phyloP scores from a whole-genome alignment of 1,139 yeast species.

The Diutina scorzettiae region DNA sequence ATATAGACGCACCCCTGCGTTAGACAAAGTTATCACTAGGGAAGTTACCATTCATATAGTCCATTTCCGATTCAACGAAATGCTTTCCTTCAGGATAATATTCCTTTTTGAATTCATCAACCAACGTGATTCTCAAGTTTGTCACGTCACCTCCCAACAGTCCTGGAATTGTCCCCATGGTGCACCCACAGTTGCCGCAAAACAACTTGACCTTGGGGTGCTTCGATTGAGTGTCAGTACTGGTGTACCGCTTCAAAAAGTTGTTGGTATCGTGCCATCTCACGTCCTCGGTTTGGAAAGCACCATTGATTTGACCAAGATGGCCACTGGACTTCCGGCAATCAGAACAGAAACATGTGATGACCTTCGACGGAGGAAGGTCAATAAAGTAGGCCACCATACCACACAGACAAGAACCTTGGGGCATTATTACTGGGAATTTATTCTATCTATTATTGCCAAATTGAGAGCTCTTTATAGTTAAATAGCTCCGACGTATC shows the following conservation, averaged over 20 bases:
- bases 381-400: neutral
- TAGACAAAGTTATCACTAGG: neutral
- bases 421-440: neutral
- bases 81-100: neutral
- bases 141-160: neutral
- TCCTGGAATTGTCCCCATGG: neutral
- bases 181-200: conserved; percentile 1
- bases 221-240: neutral
- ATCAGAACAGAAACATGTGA: neutral
- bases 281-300: neutral
- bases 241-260: neutral
- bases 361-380: neutral
- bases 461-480: too few species aligned
- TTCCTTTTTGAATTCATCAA: conserved; percentile 3
- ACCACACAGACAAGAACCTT: conserved; percentile 1
- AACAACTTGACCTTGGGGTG: neutral
- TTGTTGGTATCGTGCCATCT: neutral
- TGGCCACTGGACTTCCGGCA: conserved; percentile 1
- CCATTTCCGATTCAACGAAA: neutral
- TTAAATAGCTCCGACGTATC: too few species aligned
- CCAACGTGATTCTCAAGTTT: neutral
- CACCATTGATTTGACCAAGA: neutral
- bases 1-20: neutral
- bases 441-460: too few species aligned
- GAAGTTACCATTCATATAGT: neutral